Percentiles rank a stretch among this genome's conserved stretches.
Evolutionary conservation across 768 basidiomycete genomes (phyloP).

Genomic region (Psilocybe subaeruginosa): DNA sequence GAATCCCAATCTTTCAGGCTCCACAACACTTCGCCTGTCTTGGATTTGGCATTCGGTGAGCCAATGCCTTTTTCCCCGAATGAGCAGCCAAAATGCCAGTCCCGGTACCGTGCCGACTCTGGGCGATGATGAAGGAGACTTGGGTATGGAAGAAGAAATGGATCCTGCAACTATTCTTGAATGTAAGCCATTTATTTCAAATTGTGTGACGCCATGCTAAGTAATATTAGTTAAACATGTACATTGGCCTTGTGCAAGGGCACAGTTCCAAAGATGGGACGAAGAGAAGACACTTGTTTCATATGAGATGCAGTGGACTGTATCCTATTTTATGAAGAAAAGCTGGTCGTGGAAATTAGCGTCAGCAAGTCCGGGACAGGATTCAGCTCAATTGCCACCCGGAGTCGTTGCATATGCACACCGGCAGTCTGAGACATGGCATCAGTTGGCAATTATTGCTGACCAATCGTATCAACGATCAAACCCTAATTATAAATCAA

Average conservation of each 20-base stretch:
- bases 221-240: no score
- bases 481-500: no score
- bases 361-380: no score
- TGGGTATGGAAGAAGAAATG: neutral
- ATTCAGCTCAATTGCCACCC: neutral
- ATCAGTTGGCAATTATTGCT: neutral
- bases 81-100: neutral
- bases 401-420: neutral
- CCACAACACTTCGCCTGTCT: constrained; percentile 5
- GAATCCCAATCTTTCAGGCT: constrained; percentile 14
- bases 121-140: neutral
- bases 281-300: no score
- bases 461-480: no score
- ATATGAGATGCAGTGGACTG: no score
- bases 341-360: no score
- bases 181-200: constrained; percentile 8
- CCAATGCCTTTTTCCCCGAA: neutral
- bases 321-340: no score
- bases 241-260: no score
- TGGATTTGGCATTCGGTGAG: constrained; percentile 20
- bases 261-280: no score
- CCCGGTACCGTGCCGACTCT: neutral
- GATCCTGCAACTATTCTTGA: neutral
- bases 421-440: neutral
- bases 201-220: no score